A percentile compares a stretch with the other conserved stretches of the same genome.
Conservation (phyloP, 257 asterid species). For the Scutellaria galericulata region DNA sequence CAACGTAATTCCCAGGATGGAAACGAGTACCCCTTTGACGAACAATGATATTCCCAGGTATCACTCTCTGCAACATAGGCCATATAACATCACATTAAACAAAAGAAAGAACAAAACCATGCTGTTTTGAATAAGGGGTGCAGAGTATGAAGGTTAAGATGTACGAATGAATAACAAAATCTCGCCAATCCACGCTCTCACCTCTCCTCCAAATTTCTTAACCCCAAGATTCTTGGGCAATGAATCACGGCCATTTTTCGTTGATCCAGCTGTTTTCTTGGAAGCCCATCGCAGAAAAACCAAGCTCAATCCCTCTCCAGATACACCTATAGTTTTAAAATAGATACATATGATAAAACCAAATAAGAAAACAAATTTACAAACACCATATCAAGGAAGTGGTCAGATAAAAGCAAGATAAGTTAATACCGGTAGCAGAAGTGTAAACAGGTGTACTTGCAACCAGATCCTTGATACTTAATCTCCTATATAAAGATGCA, state of each 20-base stretch:
- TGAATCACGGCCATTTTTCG: slow-evolving; percentile 94
- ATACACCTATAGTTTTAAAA: slow-evolving; percentile 50
- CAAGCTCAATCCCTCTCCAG: slow-evolving; percentile 81
- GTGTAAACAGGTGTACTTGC: slow-evolving; percentile 53
- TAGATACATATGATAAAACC: background rate
- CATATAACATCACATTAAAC: slow-evolving; percentile 22
- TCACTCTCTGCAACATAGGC: slow-evolving; percentile 64
- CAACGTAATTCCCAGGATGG: slow-evolving; percentile 89
- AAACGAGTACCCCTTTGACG: slow-evolving; percentile 97
- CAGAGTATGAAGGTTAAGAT: background rate
- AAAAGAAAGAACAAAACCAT: background rate
- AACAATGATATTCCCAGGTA: slow-evolving; percentile 90
- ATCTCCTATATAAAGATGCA: slow-evolving; percentile 54
- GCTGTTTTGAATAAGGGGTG: background rate
- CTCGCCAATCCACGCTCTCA: slow-evolving; percentile 36
- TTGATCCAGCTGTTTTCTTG: slow-evolving; percentile 88
- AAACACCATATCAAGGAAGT: background rate
- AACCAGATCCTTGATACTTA: slow-evolving; percentile 64
- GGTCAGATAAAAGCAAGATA: background rate
- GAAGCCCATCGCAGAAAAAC: slow-evolving; percentile 91
- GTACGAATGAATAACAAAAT: slow-evolving; percentile 10
- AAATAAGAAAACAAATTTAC: background rate
- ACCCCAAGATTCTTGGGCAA: slow-evolving; percentile 88
- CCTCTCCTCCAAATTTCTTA: slow-evolving; percentile 98
- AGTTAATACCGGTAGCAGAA: slow-evolving; percentile 60